A percentile compares a stretch with the other conserved stretches of the same genome.
Evolutionary conservation across 345 rosid genomes (phyloP).

Genomic region (Moringa oleifera): DNA sequence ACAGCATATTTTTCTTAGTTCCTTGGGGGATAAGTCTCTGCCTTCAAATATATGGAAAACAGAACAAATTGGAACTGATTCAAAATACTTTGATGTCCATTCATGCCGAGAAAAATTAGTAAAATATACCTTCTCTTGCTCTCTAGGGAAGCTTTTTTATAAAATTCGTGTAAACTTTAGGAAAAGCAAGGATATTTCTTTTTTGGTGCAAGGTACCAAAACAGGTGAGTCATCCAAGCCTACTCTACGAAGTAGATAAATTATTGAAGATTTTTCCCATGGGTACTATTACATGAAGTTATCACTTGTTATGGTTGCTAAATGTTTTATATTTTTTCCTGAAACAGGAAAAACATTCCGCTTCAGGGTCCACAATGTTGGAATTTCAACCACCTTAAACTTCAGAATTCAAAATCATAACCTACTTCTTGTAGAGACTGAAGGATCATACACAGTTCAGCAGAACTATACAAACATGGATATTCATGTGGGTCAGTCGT

Average conservation of each 20-base stretch:
- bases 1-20: neutral
- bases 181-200: neutral
- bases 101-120: neutral
- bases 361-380: constrained; percentile 79
- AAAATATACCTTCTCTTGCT: neutral
- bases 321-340: constrained; percentile 13
- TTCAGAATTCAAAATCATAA: constrained; percentile 88
- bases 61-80: neutral
- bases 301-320: neutral
- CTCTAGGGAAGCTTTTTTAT: too few species aligned
- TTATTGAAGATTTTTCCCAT: too few species aligned
- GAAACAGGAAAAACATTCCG: constrained; percentile 78
- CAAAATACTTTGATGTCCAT: neutral
- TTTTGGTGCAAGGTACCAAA: neutral
- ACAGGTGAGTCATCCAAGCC: neutral
- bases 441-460: constrained; percentile 89
- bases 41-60: neutral
- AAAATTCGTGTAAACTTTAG: too few species aligned
- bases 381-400: constrained; percentile 81
- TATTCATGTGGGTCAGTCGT: constrained; percentile 92
- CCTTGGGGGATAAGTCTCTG: neutral
- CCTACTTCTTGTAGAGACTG: constrained; percentile 86
- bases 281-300: too few species aligned
- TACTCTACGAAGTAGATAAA: neutral
- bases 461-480: constrained; percentile 79